These are phyloP conservation scores for Daldinia sp. DNA, from an alignment of 2,329 filamentous ascomycete genomes.

Conservation along the genomic window DNA sequence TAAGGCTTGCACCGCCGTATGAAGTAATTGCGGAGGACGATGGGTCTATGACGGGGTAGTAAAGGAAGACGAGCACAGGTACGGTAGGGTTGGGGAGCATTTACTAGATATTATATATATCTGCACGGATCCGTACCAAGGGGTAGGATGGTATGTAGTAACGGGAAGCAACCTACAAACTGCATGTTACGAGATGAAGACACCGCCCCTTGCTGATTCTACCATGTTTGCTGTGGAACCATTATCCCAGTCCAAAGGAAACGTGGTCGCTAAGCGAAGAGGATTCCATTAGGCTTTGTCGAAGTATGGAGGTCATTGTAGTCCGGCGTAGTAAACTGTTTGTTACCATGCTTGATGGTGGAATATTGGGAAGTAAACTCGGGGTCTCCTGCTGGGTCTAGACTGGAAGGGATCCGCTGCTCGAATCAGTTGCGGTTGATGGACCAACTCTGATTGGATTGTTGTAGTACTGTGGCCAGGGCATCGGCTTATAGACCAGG, in stretches of 20 bases:
- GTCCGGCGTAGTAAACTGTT: slow-evolving; percentile 41
- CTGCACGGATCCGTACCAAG: slow-evolving; percentile 18
- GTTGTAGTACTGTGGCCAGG: slow-evolving; percentile 43
- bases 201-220: slow-evolving; percentile 28
- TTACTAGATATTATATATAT: slow-evolving; percentile 49
- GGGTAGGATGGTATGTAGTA: slow-evolving; percentile 18
- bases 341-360: slow-evolving; percentile 33
- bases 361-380: slow-evolving; percentile 38
- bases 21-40: slow-evolving; percentile 39
- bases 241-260: slow-evolving; percentile 33
- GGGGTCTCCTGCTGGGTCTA: slow-evolving; percentile 46
- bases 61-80: slow-evolving; percentile 33
- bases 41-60: slow-evolving; percentile 40
- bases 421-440: slow-evolving; percentile 39
- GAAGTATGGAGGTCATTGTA: slow-evolving; percentile 19
- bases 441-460: slow-evolving; percentile 46
- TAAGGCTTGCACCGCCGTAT: slow-evolving; percentile 36
- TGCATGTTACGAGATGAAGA: slow-evolving; percentile 31
- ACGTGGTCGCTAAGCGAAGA: slow-evolving; percentile 31
- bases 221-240: slow-evolving; percentile 28
- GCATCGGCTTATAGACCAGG: slow-evolving; percentile 45
- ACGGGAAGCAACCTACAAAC: slow-evolving; percentile 39
- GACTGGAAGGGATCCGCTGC: slow-evolving; percentile 43
- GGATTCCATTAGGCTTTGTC: slow-evolving; percentile 10
- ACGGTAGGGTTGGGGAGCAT: slow-evolving; percentile 39